A percentile compares a stretch with the other conserved stretches of the same genome.
phyloP scores from a whole-genome alignment of 225 moss, liverwort and hornwort genomes.

The Ulota crispa region DNA sequence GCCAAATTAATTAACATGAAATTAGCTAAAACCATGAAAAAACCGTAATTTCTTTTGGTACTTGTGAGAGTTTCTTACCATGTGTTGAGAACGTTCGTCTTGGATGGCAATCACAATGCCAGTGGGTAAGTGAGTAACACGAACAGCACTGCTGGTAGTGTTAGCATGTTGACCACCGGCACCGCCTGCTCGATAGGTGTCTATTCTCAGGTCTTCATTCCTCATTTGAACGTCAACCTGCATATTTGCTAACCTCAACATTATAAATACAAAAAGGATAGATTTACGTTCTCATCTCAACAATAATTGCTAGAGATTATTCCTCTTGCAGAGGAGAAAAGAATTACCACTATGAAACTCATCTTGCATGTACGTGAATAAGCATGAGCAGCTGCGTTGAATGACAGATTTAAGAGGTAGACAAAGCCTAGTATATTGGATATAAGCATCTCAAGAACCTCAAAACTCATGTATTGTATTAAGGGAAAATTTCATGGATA shows the following conservation, averaged over 20 bases:
- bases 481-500: too few relatives aligned
- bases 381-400: not conserved
- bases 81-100: slow-evolving; percentile 97
- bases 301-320: not conserved
- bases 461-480: not conserved
- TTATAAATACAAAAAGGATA: not conserved
- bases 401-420: not conserved
- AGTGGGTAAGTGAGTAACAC: slow-evolving; percentile 86
- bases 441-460: slow-evolving; percentile 4
- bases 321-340: not conserved
- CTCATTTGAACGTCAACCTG: slow-evolving; percentile 91
- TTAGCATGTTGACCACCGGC: slow-evolving; percentile 98
- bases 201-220: slow-evolving; percentile 85
- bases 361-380: not conserved
- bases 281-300: not conserved
- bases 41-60: not conserved
- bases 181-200: slow-evolving; percentile 89
- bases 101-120: slow-evolving; percentile 95
- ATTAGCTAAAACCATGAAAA: not conserved
- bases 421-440: not conserved
- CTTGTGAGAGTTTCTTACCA: slow-evolving; percentile 45
- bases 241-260: not conserved
- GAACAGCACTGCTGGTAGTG: slow-evolving; percentile 95
- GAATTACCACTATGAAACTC: not conserved
- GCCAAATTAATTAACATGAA: not conserved